Conservation (phyloP, 345 rosid genomes). For the Lepidium sativum region DNA sequence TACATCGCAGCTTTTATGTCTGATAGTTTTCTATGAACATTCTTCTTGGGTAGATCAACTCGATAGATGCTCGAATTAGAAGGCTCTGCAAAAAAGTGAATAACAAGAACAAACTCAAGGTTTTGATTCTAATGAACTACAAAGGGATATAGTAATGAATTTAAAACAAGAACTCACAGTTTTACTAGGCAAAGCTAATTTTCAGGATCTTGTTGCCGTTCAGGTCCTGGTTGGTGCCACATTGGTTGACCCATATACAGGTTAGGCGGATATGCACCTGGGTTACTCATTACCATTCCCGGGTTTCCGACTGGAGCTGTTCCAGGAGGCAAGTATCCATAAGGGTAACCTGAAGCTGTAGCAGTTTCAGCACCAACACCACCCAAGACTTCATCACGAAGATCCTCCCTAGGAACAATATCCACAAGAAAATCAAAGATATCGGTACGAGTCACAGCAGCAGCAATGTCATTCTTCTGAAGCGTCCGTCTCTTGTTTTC, state of each 20-base stretch:
- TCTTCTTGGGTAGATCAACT: not conserved
- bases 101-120: not conserved
- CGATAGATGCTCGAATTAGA: not conserved
- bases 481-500: conserved; percentile 91
- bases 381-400: conserved; percentile 65
- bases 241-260: conserved; percentile 61
- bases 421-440: conserved; percentile 87
- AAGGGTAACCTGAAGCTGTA: conserved; percentile 52
- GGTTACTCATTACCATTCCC: conserved; percentile 76
- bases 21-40: not conserved
- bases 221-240: conserved; percentile 61
- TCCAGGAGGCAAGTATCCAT: conserved; percentile 59
- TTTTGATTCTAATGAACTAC: not conserved
- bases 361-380: conserved; percentile 30
- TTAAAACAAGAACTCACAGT: not conserved
- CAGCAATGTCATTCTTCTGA: conserved; percentile 88
- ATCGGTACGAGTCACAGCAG: conserved; percentile 85
- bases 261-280: conserved; percentile 53
- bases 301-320: conserved; percentile 52
- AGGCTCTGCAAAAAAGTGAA: not conserved
- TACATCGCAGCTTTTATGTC: not conserved
- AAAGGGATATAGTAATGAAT: not conserved
- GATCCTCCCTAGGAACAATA: conserved; percentile 87
- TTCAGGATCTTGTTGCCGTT: conserved; percentile 61
- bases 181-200: not conserved